Percentiles rank a stretch among this genome's conserved stretches.
These are phyloP conservation scores for Lojkania enalia DNA, from an alignment of 2,329 filamentous ascomycete genomes.

Conservation along the genomic window DNA sequence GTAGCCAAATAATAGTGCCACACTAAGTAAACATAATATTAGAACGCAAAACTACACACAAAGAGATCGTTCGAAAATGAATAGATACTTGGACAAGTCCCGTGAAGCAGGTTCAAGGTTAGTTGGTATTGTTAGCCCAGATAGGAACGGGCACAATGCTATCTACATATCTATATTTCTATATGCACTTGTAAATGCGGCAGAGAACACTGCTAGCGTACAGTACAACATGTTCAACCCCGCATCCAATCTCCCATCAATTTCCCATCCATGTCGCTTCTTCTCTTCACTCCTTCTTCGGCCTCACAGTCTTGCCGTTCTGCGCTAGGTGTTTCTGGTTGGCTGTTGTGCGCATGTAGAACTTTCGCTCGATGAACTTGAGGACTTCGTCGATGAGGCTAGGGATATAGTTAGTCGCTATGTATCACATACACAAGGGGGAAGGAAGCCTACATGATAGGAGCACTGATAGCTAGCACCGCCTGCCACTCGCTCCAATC, in stretches of 20 bases:
- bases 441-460: conserved; percentile 76
- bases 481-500: conserved; percentile 90
- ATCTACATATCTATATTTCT: too few relatives aligned
- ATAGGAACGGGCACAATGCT: too few relatives aligned
- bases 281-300: conserved; percentile 33
- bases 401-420: conserved; percentile 24
- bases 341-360: conserved; percentile 27
- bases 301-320: conserved; percentile 26
- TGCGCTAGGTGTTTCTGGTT: conserved; percentile 10
- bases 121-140: too few relatives aligned
- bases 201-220: too few relatives aligned
- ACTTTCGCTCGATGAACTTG: conserved; percentile 69
- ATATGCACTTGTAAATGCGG: neutral
- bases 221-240: neutral
- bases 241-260: neutral
- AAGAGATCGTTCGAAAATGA: too few relatives aligned
- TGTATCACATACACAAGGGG: neutral
- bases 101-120: too few relatives aligned
- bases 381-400: conserved; percentile 82
- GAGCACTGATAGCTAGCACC: conserved; percentile 82
- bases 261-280: neutral
- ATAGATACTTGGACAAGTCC: too few relatives aligned
- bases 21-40: too few relatives aligned
- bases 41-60: too few relatives aligned
- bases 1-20: too few relatives aligned